These are phyloP conservation scores for Chimonanthus salicifolius DNA, from an alignment of 164 flowering plant species.

Conservation along the genomic window DNA sequence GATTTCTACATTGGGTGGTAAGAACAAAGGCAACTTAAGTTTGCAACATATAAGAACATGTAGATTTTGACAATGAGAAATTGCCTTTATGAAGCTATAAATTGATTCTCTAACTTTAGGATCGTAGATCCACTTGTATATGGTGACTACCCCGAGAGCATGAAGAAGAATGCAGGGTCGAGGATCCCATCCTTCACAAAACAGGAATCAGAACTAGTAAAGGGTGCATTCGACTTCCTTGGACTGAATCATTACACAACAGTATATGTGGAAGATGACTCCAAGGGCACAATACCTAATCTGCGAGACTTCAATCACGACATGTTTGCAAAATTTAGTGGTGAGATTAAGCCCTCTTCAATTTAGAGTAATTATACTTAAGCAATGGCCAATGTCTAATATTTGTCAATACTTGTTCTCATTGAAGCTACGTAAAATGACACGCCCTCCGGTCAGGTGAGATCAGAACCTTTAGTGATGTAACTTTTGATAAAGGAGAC, in stretches of 20 bases:
- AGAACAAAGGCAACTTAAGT: neutral
- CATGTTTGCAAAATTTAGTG: constrained; percentile 14
- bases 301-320: constrained; percentile 14
- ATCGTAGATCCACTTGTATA: constrained; percentile 34
- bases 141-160: constrained; percentile 61
- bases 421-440: neutral
- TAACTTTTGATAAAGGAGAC: neutral
- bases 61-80: too few relatives aligned
- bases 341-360: neutral
- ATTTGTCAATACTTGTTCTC: neutral
- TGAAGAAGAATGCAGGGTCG: constrained; percentile 43
- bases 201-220: constrained; percentile 19
- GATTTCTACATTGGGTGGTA: constrained; percentile 51
- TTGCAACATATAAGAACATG: too few relatives aligned
- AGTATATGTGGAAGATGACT: constrained; percentile 9
- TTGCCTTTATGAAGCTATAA: neutral
- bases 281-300: constrained; percentile 1
- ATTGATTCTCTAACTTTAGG: neutral
- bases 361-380: too few relatives aligned
- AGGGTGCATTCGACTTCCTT: constrained; percentile 31
- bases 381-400: too few relatives aligned
- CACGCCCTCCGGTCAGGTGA: neutral
- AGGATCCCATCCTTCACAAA: constrained; percentile 52
- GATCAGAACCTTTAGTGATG: neutral
- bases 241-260: constrained; percentile 30